These are phyloP conservation scores for Boechera retrofracta DNA, from an alignment of 345 rosid species.

Conservation along the genomic window DNA sequence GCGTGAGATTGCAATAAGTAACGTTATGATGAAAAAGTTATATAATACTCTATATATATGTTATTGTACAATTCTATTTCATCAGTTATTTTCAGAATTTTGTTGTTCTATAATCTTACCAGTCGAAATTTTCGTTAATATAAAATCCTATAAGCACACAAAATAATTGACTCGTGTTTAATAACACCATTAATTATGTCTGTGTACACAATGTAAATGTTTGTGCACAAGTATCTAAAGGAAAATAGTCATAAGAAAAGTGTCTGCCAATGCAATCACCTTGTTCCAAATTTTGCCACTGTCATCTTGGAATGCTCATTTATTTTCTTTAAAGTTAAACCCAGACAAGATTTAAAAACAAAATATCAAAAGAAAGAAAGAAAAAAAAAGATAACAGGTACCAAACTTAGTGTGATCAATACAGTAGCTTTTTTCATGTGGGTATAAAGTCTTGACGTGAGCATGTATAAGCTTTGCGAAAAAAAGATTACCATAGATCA, in stretches of 20 bases:
- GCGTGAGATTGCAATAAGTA: neutral
- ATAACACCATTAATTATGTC: neutral
- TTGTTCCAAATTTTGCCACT: slow-evolving; percentile 22
- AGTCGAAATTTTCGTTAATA: neutral
- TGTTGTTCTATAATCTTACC: neutral
- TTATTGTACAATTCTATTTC: neutral
- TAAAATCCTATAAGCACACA: neutral
- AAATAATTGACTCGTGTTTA: neutral
- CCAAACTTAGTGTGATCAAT: neutral
- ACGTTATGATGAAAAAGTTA: no score
- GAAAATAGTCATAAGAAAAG: slow-evolving; percentile 1
- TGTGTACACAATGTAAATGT: neutral
- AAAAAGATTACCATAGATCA: no score
- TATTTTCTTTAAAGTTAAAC: neutral
- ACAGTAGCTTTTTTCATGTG: neutral
- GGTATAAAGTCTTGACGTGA: neutral
- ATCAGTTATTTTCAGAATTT: neutral
- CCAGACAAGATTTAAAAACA: neutral
- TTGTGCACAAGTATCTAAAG: neutral
- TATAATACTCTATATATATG: no score
- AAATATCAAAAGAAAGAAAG: neutral
- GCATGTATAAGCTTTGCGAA: neutral
- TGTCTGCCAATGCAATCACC: slow-evolving; percentile 41
- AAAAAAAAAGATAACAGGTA: neutral
- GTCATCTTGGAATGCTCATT: slow-evolving; percentile 14